Base-by-base conservation (phyloP, 768 basidiomycete species). In the Basidioascus undulatus region DNA sequence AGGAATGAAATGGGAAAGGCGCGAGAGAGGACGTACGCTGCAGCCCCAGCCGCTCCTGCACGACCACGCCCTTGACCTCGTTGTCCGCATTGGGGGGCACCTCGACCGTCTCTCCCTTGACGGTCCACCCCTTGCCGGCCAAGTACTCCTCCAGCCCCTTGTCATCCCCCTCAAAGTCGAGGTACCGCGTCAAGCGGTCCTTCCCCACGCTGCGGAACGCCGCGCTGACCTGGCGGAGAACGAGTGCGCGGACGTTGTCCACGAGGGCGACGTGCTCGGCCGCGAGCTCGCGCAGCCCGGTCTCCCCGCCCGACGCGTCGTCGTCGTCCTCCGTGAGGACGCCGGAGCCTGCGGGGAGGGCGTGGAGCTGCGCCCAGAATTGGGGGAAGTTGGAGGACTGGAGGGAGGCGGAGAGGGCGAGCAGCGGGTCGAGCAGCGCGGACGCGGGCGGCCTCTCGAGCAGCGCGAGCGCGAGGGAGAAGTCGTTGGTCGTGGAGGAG, bases 381-480 rank as follows among this genome's bases (percentile, higher is more conserved):
- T 72, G 69, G 36, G 79, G 74, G 64, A 87, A 86, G 42, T 78
- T 72, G 59, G 83, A 84, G 46, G 78, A 74, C 50, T 73, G 74
- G 42, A 81, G 67, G 43, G 79, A 67, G 50, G 65, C 67, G 55
- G 74, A 67, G 32, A 80, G 65, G 35, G 63, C 43, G 16, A 76
- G 72, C 20, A 82, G 65, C 38, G 80, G 81, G 64, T 83, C 79
- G 21, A 16, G 43, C 42, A 6, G 49, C 41, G 35, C 45, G 44
- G 28, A 48, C 41, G 27, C 51, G 35, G 38, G 44, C 45, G 74
- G 69, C 49, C 84, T 82, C 44, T 83, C 79, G 30, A 87, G 65
- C n/a, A 98, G 69, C 36, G 87, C 80, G 49, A 89, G 70, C 52
- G 80, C 87, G 47, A 96, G 77, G 52, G 80, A 77, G 63, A 89